Evolutionary conservation across 2,329 filamentous ascomycete species (phyloP), one percentile per base, ranked within the genome.

Genomic region (Hymenotorrendiella dingleyae): DNA sequence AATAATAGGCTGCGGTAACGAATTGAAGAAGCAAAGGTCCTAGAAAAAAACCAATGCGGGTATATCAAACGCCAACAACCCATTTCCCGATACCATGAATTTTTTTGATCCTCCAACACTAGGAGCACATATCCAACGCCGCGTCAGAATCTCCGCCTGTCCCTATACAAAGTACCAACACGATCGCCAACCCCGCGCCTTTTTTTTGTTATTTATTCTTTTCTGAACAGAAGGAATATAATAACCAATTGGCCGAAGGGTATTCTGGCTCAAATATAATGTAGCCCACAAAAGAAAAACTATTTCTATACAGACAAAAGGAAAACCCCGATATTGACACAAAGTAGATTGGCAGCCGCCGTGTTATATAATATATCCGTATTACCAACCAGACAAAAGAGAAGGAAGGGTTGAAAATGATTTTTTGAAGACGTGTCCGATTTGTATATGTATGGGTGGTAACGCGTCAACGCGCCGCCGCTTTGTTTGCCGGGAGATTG

Each of bases 61-160:
- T 46, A 46, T 46, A 46, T 46, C 44, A 46, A 46, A 46, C 44
- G 44, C 44, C 44, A 42, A 33, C 40, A 42, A 38, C 40, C 40
- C 44, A 19, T 40, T 28, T 21, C 39, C 28, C 29, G 17, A 26
- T 36, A 43, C 40, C 44, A 42, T 43, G 44, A 40, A 43, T 46
- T 46, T 37, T 40, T 24, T 36, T 29, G 36, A 22, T 33, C 9
- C 20, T 35, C 12, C 12, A n/a, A n/a, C n/a, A n/a, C n/a, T n/a
- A n/a, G 33, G 34, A 42, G 36, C 14, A 32, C 19, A 28, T 16
- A 37, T 29, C 37, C 34, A 42, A 42, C 43, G 32, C 38, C 43
- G 29, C 35, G 21, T 46, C 26, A 43, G 33, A n/a, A 37, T 36
- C n/a, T 32, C 14, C 19, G 24, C 22, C 40, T 11, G 16, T 29